phyloP scores from a whole-genome alignment of 2,329 filamentous ascomycete species.

The Colletotrichum liaoningense region DNA sequence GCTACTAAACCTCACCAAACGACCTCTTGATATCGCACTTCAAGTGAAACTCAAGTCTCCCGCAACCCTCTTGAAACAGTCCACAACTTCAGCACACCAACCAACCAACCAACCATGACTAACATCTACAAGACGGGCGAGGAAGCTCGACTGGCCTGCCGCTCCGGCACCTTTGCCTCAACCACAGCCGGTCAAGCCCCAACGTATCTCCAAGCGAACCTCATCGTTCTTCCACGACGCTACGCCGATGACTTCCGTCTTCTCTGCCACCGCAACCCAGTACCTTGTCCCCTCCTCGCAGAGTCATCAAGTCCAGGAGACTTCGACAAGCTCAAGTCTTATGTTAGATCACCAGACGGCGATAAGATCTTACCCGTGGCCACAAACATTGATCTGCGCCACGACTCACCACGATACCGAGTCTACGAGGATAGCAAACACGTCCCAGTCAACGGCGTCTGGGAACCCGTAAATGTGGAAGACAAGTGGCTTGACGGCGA shows the following conservation, averaged over 20 bases:
- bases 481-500: slow-evolving; percentile 63
- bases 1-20: neutral
- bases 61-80: neutral
- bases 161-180: slow-evolving; percentile 50
- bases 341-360: slow-evolving; percentile 39
- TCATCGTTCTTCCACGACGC: slow-evolving; percentile 67
- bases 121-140: slow-evolving; percentile 43
- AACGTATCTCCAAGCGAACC: slow-evolving; percentile 69
- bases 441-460: slow-evolving; percentile 41
- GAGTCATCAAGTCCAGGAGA: slow-evolving; percentile 59
- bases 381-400: slow-evolving; percentile 64
- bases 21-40: neutral
- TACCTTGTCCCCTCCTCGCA: slow-evolving; percentile 70
- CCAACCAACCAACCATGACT: neutral
- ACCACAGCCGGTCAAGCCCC: slow-evolving; percentile 67
- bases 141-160: slow-evolving; percentile 56
- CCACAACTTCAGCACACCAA: neutral
- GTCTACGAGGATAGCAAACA: slow-evolving; percentile 64
- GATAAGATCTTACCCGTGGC: slow-evolving; percentile 43
- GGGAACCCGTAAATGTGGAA: slow-evolving; percentile 51
- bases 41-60: neutral
- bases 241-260: slow-evolving; percentile 69
- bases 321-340: slow-evolving; percentile 50
- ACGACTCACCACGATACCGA: slow-evolving; percentile 68
- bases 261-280: slow-evolving; percentile 71